phyloP scores from a whole-genome alignment of 768 basidiomycete genomes.

The Pilatotrama ljubarskyi region DNA sequence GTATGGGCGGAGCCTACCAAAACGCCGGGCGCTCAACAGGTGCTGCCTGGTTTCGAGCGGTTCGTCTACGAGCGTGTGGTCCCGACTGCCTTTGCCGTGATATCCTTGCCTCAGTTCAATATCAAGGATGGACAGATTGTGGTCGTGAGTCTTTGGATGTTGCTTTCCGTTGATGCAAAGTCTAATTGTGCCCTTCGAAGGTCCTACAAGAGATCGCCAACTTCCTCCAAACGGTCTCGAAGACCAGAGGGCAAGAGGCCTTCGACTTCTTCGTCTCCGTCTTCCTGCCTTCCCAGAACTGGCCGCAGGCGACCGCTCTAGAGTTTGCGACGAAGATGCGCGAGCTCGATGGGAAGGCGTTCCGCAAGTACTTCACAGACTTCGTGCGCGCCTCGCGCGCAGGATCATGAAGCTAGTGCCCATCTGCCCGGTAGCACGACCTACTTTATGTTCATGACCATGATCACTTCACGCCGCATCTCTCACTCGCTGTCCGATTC shows the following conservation, averaged over 20 bases:
- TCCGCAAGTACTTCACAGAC: slow-evolving; percentile 87
- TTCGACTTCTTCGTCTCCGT: slow-evolving; percentile 75
- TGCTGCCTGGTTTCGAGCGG: slow-evolving; percentile 79
- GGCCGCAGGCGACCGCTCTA: slow-evolving; percentile 74
- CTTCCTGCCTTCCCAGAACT: slow-evolving; percentile 87
- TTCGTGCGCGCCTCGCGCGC: slow-evolving; percentile 72
- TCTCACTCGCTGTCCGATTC: slow-evolving; percentile 13
- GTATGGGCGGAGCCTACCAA: slow-evolving; percentile 63
- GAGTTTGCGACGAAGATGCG: slow-evolving; percentile 79
- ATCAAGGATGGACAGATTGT: slow-evolving; percentile 85
- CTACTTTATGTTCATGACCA: slow-evolving; percentile 9
- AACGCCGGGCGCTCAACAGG: slow-evolving; percentile 30
- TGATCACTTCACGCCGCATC: slow-evolving; percentile 1
- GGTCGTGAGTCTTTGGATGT: slow-evolving; percentile 54
- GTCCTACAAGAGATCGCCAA: slow-evolving; percentile 88
- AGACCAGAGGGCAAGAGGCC: slow-evolving; percentile 79
- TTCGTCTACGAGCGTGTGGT: slow-evolving; percentile 89
- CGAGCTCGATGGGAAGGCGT: slow-evolving; percentile 70
- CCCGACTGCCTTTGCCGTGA: slow-evolving; percentile 79
- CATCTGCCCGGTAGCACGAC: not conserved
- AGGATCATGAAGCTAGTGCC: slow-evolving; percentile 45
- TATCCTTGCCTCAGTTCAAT: slow-evolving; percentile 79
- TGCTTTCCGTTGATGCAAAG: not conserved
- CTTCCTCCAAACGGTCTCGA: slow-evolving; percentile 76
- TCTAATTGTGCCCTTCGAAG: slow-evolving; percentile 40